phyloP scores from a whole-genome alignment of 177 flowering plant genomes.

The Vitis hybrid region DNA sequence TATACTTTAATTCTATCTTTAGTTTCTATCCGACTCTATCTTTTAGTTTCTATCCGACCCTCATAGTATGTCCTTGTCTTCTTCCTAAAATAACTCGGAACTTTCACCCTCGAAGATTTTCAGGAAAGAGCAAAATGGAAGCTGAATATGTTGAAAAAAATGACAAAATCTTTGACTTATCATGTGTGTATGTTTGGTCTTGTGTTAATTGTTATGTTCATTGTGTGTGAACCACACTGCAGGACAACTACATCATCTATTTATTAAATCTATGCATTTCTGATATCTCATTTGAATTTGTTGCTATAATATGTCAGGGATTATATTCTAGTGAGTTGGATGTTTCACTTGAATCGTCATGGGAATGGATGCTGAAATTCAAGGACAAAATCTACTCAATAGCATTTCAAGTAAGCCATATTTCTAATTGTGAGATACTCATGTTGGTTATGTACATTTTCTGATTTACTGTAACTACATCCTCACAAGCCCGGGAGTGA shows the following conservation, averaged over 20 bases:
- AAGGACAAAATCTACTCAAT: conserved; percentile 71
- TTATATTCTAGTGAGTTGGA: conserved; percentile 64
- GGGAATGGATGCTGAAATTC: conserved; percentile 79
- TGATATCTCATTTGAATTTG: background rate
- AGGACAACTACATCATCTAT: background rate
- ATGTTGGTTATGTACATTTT: background rate
- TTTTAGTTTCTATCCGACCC: no score
- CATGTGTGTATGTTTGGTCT: no score
- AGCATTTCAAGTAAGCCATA: conserved; percentile 70
- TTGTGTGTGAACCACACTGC: no score
- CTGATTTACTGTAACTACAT: conserved; percentile 20
- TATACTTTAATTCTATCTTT: no score
- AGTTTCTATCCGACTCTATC: no score
- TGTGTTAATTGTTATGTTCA: no score
- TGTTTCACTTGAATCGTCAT: conserved; percentile 60
- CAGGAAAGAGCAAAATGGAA: no score
- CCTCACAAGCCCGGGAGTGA: conserved; percentile 63
- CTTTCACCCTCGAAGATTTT: no score
- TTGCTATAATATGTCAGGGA: conserved; percentile 49
- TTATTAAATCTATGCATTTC: background rate
- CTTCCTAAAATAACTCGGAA: no score
- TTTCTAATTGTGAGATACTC: background rate
- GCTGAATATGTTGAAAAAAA: no score
- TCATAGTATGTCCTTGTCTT: no score
- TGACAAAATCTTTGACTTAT: no score